Percentiles rank a stretch among this genome's conserved stretches.
Conservation (phyloP, 805 yeast genomes). For the Ogataea wickerhamii region DNA sequence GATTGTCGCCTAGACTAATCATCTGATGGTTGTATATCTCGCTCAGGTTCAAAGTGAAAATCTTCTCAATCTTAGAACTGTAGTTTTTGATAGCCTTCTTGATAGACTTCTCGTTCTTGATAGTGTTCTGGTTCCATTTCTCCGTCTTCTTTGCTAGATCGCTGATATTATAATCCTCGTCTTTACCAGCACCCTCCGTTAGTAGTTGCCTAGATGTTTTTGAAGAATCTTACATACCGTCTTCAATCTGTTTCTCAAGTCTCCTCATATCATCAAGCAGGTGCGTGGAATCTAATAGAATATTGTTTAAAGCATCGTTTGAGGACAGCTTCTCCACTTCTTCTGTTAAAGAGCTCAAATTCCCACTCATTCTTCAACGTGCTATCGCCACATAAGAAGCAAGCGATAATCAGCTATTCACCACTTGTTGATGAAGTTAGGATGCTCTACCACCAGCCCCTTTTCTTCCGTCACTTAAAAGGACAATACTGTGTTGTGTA, state of each 20-base stretch:
- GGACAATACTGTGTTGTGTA: too few species aligned
- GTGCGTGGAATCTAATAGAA: constrained; percentile 26
- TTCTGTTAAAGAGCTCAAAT: constrained; percentile 23
- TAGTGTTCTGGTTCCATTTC: constrained; percentile 25
- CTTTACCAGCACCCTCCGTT: background rate
- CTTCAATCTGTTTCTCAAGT: constrained; percentile 21
- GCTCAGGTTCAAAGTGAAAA: constrained; percentile 23
- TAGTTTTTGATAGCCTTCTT: constrained; percentile 27
- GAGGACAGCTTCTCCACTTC: constrained; percentile 28
- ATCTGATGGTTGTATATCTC: constrained; percentile 25
- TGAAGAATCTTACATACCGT: too few species aligned
- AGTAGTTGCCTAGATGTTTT: background rate
- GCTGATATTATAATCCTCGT: constrained; percentile 2
- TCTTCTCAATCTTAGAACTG: constrained; percentile 26
- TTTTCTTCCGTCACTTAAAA: too few species aligned
- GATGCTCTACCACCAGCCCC: too few species aligned
- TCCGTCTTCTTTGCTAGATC: constrained; percentile 9
- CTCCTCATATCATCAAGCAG: constrained; percentile 24
- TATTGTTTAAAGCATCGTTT: constrained; percentile 26
- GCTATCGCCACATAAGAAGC: background rate
- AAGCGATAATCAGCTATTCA: too few species aligned
- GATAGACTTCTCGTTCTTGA: constrained; percentile 30
- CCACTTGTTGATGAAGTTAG: too few species aligned
- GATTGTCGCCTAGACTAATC: constrained; percentile 14
- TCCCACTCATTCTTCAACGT: constrained; percentile 7